Conservation (phyloP, 2,329 filamentous ascomycete genomes). For the Neopestalotiopsis rosae region DNA sequence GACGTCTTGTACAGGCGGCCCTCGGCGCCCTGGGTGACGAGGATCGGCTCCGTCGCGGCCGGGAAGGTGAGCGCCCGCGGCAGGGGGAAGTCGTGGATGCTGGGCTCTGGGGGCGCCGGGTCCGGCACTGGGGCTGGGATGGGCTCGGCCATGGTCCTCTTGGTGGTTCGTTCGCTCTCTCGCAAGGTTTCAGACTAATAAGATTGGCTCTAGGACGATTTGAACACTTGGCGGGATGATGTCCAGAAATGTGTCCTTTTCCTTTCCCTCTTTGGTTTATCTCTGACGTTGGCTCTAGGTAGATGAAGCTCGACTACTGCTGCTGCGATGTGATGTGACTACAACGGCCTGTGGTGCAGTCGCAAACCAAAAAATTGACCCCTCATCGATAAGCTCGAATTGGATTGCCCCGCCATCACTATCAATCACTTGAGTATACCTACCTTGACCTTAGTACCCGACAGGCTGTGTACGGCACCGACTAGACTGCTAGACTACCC, state of each 20-base stretch:
- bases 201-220: background rate
- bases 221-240: background rate
- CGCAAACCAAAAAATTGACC: conserved; percentile 10
- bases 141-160: conserved; percentile 23
- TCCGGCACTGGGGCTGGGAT: conserved; percentile 12
- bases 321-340: background rate
- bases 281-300: background rate
- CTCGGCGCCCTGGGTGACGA: conserved; percentile 94
- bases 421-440: background rate
- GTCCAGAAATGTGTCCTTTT: background rate
- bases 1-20: conserved; percentile 89
- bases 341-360: background rate
- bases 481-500: background rate
- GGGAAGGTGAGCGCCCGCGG: conserved; percentile 70
- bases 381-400: background rate
- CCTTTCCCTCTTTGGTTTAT: background rate
- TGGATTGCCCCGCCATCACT: conserved; percentile 18
- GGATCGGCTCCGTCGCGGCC: conserved; percentile 62
- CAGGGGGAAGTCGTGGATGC: conserved; percentile 50
- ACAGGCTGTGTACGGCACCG: background rate
- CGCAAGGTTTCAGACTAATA: background rate
- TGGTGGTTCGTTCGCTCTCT: background rate
- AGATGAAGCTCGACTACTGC: background rate
- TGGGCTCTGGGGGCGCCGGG: background rate
- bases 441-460: background rate